Conservation (phyloP, 2,329 filamentous ascomycete species). For the Calonectria fujianensis region DNA sequence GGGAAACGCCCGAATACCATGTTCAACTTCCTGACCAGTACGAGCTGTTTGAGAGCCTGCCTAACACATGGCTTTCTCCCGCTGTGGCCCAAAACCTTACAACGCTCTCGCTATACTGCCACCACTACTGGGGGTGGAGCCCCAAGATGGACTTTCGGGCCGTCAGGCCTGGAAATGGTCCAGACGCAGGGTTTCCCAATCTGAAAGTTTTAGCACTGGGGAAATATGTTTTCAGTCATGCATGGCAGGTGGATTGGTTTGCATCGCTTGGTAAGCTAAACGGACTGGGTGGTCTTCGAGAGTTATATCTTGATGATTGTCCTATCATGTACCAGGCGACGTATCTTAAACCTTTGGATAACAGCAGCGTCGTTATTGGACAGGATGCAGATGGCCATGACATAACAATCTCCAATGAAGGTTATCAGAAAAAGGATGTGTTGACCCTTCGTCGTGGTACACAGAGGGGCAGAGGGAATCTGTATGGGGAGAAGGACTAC, state of each 20-base stretch:
- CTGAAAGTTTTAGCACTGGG: constrained; percentile 63
- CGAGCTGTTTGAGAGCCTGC: constrained; percentile 48
- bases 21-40: constrained; percentile 38
- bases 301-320: constrained; percentile 65
- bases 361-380: not conserved
- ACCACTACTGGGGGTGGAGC: constrained; percentile 62
- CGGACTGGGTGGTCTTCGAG: constrained; percentile 57
- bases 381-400: constrained; percentile 12
- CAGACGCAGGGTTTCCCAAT: constrained; percentile 53
- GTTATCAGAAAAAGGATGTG: constrained; percentile 2
- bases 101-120: constrained; percentile 61
- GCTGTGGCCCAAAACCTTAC: constrained; percentile 51
- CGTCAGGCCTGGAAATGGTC: constrained; percentile 46
- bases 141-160: constrained; percentile 60
- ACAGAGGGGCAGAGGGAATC: too few relatives aligned
- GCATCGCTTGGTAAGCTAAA: constrained; percentile 57
- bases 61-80: constrained; percentile 50
- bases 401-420: constrained; percentile 4
- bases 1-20: not conserved
- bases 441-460: too few relatives aligned
- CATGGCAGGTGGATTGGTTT: constrained; percentile 68
- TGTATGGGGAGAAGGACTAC: too few relatives aligned
- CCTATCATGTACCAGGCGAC: constrained; percentile 53
- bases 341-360: not conserved
- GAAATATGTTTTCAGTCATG: constrained; percentile 63